Evolutionary conservation across 1,284 basidiomycete genomes (phyloP), one percentile per base, ranked within the genome.

Genomic region (Cryptococcus jaspeensis): DNA sequence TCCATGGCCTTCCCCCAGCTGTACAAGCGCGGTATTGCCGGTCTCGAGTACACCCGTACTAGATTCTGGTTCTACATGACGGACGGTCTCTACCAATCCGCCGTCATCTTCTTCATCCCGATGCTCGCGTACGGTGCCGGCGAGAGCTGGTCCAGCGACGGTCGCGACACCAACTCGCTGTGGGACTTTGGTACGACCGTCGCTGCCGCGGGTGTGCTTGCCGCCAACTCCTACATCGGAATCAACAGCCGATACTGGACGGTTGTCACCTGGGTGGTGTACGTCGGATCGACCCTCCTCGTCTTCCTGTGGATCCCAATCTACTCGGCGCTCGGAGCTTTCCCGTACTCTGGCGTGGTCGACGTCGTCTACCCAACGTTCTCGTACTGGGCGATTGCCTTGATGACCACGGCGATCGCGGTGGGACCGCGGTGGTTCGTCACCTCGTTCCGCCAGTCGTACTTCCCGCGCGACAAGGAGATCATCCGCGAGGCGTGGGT

Each of bases 61-160:
- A 92, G 92, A 75, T 98, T 98, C 81, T 98, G 92, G 90, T 74
- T 87, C 52, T 96, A 94, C 78, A 95, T 98, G 89, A 73, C 86
- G 16, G 95, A 98, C 74, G 95, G 92, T 43, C 79, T 96, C 40
- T 97, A 94, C 77, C 94, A 97, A 74, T 94, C 92, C 0, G 85
- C 81, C 0, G 84, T 97, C 60, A 86, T 93, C 44, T 98, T 89
- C 80, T 96, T 90, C 80, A 83, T 98, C 65, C 91, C 94, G 0
- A 94, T 85, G 74, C 78, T 89, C 51, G 85, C 86, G 25, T 96
- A 76, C 85, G 87, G 83, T 78, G 40, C 76, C 84, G 60, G 87
- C 67, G 82, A 20, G 49, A 65, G 59, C 74, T 86, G 40, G 79
- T 87, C 88, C 9, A 87, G 83, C 82, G 85, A 85, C 56, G 91